These are phyloP conservation scores for Aurifilum marmelostoma DNA, from an alignment of 2,329 filamentous ascomycete species.

Conservation along the genomic window DNA sequence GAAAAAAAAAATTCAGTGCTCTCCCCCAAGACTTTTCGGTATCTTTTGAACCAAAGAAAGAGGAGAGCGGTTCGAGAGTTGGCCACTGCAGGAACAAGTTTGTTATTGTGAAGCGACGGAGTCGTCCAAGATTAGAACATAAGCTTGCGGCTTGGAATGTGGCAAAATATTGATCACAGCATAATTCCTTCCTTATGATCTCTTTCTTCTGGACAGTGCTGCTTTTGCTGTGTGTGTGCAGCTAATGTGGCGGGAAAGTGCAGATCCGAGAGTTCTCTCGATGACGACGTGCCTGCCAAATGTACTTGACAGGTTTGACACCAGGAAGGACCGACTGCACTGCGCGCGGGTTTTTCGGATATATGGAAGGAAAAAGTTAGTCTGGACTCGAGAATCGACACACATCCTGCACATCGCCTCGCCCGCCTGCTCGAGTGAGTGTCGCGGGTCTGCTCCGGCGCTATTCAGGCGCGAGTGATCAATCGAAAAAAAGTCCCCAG, in stretches of 20 bases:
- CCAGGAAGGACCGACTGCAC: background rate
- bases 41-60: background rate
- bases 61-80: background rate
- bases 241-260: background rate
- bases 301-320: background rate
- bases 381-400: background rate
- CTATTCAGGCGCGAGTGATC: conserved; percentile 1
- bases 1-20: no score
- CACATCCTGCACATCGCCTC: background rate
- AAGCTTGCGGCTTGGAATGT: background rate
- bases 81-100: background rate
- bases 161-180: background rate
- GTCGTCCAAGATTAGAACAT: background rate
- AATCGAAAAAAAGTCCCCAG: background rate
- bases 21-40: background rate
- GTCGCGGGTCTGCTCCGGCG: conserved; percentile 5
- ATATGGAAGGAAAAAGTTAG: conserved; percentile 8
- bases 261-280: background rate
- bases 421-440: background rate
- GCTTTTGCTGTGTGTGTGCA: background rate
- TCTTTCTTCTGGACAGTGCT: background rate
- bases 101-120: background rate
- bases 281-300: conserved; percentile 3
- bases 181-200: background rate
- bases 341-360: background rate